Evolutionary conservation across 176 grass and related monocot genomes (phyloP), one percentile per base, ranked within the genome.

Genomic region (Themeda triandra): DNA sequence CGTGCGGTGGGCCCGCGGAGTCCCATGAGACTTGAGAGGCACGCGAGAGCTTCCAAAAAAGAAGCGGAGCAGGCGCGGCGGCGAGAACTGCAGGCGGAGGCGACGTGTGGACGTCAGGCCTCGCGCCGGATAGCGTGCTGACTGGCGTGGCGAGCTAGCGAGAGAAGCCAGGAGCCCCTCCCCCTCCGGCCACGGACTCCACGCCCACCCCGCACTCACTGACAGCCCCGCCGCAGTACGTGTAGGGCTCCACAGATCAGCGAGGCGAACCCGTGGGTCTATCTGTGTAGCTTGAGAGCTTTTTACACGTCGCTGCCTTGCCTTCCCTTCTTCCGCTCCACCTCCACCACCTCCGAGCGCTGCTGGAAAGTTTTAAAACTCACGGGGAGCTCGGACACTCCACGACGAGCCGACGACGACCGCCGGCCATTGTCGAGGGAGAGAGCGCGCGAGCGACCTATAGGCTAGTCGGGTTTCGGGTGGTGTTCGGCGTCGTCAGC

Each of bases 91-190:
- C 42, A 29, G 65, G 64, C 45, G 32, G 28, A 2, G 54, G 42
- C 66, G 77, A 85, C 82, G 82, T 85, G 87, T 92, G 90, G 90
- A 89, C 79, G 67, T 56, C 60, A 74, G 75, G 59, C 60, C 73
- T 81, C 79, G 9, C 79, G 69, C 48, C 69, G 83, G 90, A 92
- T 92, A 89, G 85, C 83, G 83, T 70, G 73, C 69, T 48, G 35
- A 69, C 59, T 62, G 36, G 46, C 82, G 48, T 62, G 36, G 46
- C 82, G 48, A 76, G 19, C 54, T 0, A 58, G 32, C 32, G 62
- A 28, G 1, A 25, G 21, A 68, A n/a, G 13, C 13, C 76, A n/a
- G n/a, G n/a, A n/a, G n/a, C n/a, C 12, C 48, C 0, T 27, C 11
- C 27, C 4, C 2, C 73, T 30, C 21, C 39, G 5, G 14, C 5